These are phyloP conservation scores for Xylariaceae sp. DNA, from an alignment of 2,329 filamentous ascomycete species.

Conservation along the genomic window DNA sequence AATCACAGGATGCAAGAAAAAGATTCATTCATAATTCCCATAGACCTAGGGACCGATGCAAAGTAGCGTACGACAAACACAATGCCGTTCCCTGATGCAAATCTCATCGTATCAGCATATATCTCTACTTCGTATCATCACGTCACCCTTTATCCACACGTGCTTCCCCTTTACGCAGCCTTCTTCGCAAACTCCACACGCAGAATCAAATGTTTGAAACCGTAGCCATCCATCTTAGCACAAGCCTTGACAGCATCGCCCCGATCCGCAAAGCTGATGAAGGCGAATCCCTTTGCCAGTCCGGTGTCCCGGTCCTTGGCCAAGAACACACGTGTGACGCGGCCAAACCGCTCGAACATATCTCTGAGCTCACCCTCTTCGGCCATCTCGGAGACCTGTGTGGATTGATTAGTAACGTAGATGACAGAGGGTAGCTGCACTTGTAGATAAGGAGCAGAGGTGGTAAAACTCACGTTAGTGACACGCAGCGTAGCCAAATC, in stretches of 20 bases:
- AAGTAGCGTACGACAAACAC: no score
- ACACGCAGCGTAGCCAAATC: slow-evolving; percentile 95
- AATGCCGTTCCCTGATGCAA: background rate
- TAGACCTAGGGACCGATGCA: no score
- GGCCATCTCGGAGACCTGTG: slow-evolving; percentile 89
- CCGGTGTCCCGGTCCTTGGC: slow-evolving; percentile 97
- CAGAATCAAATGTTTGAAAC: slow-evolving; percentile 84
- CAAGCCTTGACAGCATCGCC: slow-evolving; percentile 87
- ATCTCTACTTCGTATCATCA: slow-evolving; percentile 11
- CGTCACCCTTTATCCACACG: background rate
- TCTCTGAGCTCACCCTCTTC: slow-evolving; percentile 94
- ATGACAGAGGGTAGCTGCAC: background rate
- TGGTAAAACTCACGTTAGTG: slow-evolving; percentile 74
- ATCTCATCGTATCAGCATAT: background rate
- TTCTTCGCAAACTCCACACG: slow-evolving; percentile 87
- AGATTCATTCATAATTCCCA: no score
- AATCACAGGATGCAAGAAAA: no score
- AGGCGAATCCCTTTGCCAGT: slow-evolving; percentile 96
- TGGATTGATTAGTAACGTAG: background rate
- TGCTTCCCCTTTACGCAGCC: slow-evolving; percentile 39
- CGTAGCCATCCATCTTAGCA: slow-evolving; percentile 96
- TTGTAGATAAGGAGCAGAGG: slow-evolving; percentile 1
- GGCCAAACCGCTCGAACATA: slow-evolving; percentile 96
- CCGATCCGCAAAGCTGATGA: slow-evolving; percentile 94
- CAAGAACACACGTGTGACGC: slow-evolving; percentile 94